Percentiles rank a stretch among this genome's conserved stretches.
phyloP scores from a whole-genome alignment of 2,329 filamentous ascomycete genomes.

The Thelonectria rubi region DNA sequence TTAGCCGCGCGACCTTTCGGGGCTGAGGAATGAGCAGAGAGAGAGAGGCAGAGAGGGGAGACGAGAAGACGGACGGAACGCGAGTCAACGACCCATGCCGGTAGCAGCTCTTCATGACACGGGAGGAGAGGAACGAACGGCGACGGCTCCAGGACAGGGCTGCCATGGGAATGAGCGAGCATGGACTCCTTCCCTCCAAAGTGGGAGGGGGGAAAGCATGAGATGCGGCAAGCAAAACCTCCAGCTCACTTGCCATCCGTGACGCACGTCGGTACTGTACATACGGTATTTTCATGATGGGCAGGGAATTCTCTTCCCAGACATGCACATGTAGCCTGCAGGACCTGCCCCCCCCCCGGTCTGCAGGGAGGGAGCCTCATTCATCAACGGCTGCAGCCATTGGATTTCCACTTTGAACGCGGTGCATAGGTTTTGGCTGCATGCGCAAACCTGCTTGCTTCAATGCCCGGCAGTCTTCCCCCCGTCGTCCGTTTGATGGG shows the following conservation, averaged over 20 bases:
- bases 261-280: no score
- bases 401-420: constrained; percentile 21
- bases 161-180: background rate
- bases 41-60: no score
- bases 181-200: background rate
- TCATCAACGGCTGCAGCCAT: background rate
- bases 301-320: no score
- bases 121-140: no score
- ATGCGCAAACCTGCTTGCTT: background rate
- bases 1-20: background rate
- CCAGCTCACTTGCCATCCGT: no score
- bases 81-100: constrained; percentile 14
- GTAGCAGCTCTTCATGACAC: constrained; percentile 4
- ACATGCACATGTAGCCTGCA: background rate
- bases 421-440: constrained; percentile 10
- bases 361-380: background rate
- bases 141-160: background rate
- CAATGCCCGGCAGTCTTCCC: no score
- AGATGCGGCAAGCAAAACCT: background rate
- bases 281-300: no score
- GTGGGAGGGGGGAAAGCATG: background rate
- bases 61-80: background rate
- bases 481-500: constrained; percentile 20
- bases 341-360: no score
- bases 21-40: background rate